Evolutionary conservation across 768 basidiomycete genomes (phyloP).

Genomic region (Collybia nuda): DNA sequence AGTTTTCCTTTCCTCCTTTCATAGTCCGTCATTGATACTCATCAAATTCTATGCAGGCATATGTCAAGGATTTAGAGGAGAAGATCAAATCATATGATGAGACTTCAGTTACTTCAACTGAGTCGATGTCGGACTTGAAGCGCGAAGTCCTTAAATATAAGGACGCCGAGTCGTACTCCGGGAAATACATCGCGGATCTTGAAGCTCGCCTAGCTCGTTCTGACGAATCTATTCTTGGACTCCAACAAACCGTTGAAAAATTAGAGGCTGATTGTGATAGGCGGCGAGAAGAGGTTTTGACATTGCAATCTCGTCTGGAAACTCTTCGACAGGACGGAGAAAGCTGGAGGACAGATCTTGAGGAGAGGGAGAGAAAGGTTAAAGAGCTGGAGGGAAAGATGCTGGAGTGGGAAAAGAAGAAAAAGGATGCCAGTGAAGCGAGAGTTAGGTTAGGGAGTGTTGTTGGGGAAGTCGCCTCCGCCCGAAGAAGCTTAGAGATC

Average conservation of each 20-base stretch:
- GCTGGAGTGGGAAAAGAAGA: conserved; percentile 75
- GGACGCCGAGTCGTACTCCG: conserved; percentile 70
- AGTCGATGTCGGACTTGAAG: conserved; percentile 79
- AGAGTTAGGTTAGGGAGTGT: conserved; percentile 65
- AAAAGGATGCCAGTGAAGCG: conserved; percentile 64
- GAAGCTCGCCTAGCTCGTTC: conserved; percentile 78
- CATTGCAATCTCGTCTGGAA: conserved; percentile 71
- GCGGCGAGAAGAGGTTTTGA: conserved; percentile 69
- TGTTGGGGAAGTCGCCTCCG: conserved; percentile 69
- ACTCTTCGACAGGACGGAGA: conserved; percentile 71
- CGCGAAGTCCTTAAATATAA: conserved; percentile 79
- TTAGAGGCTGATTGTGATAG: conserved; percentile 77
- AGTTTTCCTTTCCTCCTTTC: conserved; percentile 14
- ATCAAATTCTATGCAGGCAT: conserved; percentile 55
- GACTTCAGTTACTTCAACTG: conserved; percentile 68
- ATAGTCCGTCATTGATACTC: conserved; percentile 9
- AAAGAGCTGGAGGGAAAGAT: conserved; percentile 77
- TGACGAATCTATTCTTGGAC: conserved; percentile 70
- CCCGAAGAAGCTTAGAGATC: conserved; percentile 65
- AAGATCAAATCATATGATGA: conserved; percentile 88
- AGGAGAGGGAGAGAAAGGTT: conserved; percentile 77
- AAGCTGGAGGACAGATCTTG: conserved; percentile 82
- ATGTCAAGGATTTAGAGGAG: conserved; percentile 91
- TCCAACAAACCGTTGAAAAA: conserved; percentile 70
- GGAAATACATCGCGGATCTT: conserved; percentile 82